Evolutionary conservation across 306 rosid genomes (phyloP).

Genomic region (Oemleria cerasiformis): DNA sequence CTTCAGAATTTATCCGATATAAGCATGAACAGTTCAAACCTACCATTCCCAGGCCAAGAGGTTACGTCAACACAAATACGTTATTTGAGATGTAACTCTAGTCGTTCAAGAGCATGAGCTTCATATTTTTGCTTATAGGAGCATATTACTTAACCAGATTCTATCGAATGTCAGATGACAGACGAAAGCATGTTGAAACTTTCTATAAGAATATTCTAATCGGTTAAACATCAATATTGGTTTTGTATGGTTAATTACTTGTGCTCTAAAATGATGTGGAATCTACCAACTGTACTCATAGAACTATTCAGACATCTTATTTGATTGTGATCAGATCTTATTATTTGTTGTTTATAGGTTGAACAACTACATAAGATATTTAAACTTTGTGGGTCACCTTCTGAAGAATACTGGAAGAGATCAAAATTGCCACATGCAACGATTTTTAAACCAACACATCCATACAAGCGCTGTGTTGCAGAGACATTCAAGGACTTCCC

Average conservation of each 20-base stretch:
- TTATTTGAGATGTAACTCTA: background rate
- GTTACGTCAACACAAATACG: no score
- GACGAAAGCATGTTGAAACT: background rate
- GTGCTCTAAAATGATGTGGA: background rate
- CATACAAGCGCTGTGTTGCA: slow-evolving; percentile 63
- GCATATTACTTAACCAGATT: background rate
- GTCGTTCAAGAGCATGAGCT: background rate
- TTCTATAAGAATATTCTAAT: background rate
- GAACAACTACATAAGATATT: slow-evolving; percentile 95
- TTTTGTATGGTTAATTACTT: background rate
- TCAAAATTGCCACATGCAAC: slow-evolving; percentile 80
- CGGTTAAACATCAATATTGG: background rate
- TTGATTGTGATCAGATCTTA: slow-evolving; percentile 23
- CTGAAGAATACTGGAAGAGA: slow-evolving; percentile 81
- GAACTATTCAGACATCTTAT: background rate
- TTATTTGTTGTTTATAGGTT: slow-evolving; percentile 44
- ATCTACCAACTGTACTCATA: slow-evolving; percentile 2
- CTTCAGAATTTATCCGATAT: background rate
- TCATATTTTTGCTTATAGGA: background rate
- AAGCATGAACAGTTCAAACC: background rate
- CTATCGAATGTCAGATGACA: background rate
- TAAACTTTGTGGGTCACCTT: slow-evolving; percentile 91
- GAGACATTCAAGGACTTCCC: slow-evolving; percentile 71
- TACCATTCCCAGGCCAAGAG: no score
- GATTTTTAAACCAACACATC: slow-evolving; percentile 77